Base-by-base conservation (phyloP, 805 yeast species). In the Candida insectorum region DNA sequence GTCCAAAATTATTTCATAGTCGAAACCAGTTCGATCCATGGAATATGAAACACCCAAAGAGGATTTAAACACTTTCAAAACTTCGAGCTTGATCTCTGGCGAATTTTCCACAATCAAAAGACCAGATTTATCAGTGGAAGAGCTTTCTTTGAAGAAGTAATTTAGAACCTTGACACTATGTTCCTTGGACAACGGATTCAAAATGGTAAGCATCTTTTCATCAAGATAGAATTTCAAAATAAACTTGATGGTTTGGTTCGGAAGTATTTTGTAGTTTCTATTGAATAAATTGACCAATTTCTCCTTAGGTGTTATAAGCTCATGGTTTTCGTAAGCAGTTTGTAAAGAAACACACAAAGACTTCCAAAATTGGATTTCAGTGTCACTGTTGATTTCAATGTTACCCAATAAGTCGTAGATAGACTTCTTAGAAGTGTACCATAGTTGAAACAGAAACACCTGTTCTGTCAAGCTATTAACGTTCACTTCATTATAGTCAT, bases 131-230 rank as follows among this genome's bases (percentile, higher is more conserved):
- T 16, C 5, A 5, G 18, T 6, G 17, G 29, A 5, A 6, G 19
- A 7, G 12, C 24, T 14, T 15, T 12, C 6, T 16, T 23, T 49
- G 47, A 60, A 70, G 46, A 74, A 78, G 5, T 62, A 57, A n/a
- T 62, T 56, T 22, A 80, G 51, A 2, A 81, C 44, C 19, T 56
- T 52, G 5, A 53, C 51, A 25, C 75, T 58, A 41, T 75, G 73
- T 2, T 55, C 62, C 29, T 58, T 56, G 85, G 88, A 81, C 6
- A 64, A 52, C 0, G 69, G 60, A 19, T 71, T 55, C 5, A 78
- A 50, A 8, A 77, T 73, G 2, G 79, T 65, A 47, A 89, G 81
- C 19, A 69, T 48, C 33, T 71, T 67, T 33, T 74, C 73, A 9
- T 63, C 60, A 4, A 58, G 55, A 49, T 75, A 79, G 43, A 60